Evolutionary conservation across 2,329 filamentous ascomycete species (phyloP).

Genomic region (Aspergillus sp.): DNA sequence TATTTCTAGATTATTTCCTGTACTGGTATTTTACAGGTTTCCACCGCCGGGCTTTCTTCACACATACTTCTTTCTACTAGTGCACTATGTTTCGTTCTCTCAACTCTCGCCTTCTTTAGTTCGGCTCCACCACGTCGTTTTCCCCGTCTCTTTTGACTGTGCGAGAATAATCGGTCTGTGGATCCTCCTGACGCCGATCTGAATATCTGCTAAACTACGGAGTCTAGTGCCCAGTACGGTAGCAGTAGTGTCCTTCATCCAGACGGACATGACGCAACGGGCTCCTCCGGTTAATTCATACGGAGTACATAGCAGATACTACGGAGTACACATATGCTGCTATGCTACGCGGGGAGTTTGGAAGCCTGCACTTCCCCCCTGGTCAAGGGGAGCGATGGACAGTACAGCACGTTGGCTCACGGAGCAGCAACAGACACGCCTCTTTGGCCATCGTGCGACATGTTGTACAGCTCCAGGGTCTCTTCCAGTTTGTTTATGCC

Average conservation of each 20-base stretch:
- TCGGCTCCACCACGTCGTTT: constrained; percentile 27
- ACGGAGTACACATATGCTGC: background rate
- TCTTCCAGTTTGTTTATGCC: constrained; percentile 1
- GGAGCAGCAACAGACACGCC: background rate
- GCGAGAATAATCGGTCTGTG: constrained; percentile 15
- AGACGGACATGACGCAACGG: background rate
- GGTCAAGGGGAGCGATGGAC: background rate
- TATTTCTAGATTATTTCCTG: background rate
- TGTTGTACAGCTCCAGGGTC: background rate
- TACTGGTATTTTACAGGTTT: no score
- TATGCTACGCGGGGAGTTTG: no score
- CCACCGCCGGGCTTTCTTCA: background rate
- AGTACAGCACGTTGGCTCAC: background rate
- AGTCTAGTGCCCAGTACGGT: background rate
- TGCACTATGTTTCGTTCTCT: background rate
- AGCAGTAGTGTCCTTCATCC: no score
- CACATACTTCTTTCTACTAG: constrained; percentile 6
- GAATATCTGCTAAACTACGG: constrained; percentile 9
- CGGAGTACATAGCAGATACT: background rate
- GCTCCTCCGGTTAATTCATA: background rate
- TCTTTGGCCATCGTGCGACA: constrained; percentile 10
- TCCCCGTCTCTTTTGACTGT: constrained; percentile 23
- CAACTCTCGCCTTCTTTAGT: constrained; percentile 1
- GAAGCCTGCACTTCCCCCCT: background rate
- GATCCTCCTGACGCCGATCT: constrained; percentile 26